Conservation (phyloP, 768 basidiomycete genomes). For the Tulasnella calospora region DNA sequence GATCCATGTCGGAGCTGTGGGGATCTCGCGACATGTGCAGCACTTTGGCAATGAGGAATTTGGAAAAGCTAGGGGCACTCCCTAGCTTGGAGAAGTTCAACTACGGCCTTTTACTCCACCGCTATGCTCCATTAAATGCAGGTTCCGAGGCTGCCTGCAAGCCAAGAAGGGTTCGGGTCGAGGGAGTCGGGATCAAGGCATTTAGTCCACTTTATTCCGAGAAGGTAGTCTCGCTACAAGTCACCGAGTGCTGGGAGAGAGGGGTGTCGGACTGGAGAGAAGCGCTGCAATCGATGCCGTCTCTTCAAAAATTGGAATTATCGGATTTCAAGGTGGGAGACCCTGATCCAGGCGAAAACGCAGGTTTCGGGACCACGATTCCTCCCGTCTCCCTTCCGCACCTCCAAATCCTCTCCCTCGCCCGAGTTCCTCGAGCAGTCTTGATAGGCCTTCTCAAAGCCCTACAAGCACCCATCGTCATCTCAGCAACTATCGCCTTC, state of each 20-base stretch:
- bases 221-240: background rate
- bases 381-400: background rate
- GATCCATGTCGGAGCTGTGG: too few relatives aligned
- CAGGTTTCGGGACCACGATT: background rate
- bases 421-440: background rate
- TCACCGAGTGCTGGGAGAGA: background rate
- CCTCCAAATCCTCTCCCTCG: background rate
- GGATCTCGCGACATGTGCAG: too few relatives aligned
- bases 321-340: background rate
- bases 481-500: background rate
- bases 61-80: background rate
- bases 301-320: background rate
- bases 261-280: background rate
- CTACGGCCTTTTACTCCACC: background rate
- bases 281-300: background rate
- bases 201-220: background rate
- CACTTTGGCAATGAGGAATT: too few relatives aligned
- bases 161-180: background rate
- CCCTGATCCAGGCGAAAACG: background rate
- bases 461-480: background rate
- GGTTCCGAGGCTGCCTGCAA: background rate
- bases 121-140: background rate
- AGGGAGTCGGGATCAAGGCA: background rate
- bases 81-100: background rate
- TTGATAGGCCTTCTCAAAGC: background rate